Conservation (phyloP, 257 asterid species). For the Solanum lycopersicoides region DNA sequence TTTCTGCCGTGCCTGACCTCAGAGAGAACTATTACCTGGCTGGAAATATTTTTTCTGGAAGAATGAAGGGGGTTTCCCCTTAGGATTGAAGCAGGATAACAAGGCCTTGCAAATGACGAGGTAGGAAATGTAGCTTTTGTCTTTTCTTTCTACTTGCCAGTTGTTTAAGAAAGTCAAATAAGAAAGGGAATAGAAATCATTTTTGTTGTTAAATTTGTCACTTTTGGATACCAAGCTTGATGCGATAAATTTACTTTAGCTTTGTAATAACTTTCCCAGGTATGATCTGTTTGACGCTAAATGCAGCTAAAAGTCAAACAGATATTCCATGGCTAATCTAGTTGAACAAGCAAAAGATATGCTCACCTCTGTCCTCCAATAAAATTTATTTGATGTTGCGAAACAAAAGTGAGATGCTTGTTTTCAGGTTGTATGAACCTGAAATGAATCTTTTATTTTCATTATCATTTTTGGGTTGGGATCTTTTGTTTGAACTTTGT, state of each 20-base stretch:
- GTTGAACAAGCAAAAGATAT: constrained; percentile 35
- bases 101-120: constrained; percentile 73
- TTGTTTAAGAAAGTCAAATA: background rate
- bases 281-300: constrained; percentile 71
- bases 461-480: background rate
- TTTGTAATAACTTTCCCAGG: constrained; percentile 23
- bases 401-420: constrained; percentile 66
- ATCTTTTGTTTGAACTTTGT: background rate
- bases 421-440: constrained; percentile 50
- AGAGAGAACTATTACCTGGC: constrained; percentile 87
- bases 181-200: background rate
- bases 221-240: background rate
- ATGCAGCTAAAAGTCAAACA: constrained; percentile 27
- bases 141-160: background rate
- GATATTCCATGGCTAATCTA: constrained; percentile 51
- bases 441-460: constrained; percentile 31
- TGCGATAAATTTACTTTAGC: background rate
- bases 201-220: background rate
- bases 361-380: constrained; percentile 54
- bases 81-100: constrained; percentile 83
- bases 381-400: constrained; percentile 56
- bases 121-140: constrained; percentile 15
- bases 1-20: constrained; percentile 60
- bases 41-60: constrained; percentile 95
- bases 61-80: constrained; percentile 83